Percentiles rank a stretch among this genome's conserved stretches.
Evolutionary conservation across 139 green algal genomes (phyloP).

Genomic region (Chlorella sp.): DNA sequence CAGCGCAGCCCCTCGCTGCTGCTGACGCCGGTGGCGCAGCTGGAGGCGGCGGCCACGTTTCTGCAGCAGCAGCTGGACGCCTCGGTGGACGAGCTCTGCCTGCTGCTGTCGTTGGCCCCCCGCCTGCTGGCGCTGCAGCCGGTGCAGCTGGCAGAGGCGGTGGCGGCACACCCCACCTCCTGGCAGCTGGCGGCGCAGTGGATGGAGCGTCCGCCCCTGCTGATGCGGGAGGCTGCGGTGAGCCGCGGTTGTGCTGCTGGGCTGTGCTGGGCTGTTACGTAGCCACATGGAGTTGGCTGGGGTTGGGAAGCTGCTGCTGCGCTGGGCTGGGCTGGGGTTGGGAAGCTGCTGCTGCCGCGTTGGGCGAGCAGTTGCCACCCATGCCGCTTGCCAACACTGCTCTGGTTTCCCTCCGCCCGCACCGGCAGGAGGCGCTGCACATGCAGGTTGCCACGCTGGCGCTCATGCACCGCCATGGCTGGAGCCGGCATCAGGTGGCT

Average conservation of each 20-base stretch:
- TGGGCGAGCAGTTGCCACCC: too few relatives aligned
- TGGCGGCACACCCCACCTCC: neutral
- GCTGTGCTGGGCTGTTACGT: too few relatives aligned
- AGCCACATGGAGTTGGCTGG: too few relatives aligned
- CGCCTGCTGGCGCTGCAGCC: slow-evolving; percentile 13
- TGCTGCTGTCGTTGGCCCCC: slow-evolving; percentile 29
- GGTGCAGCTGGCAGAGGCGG: neutral
- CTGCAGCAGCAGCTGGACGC: slow-evolving; percentile 20
- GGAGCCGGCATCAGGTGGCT: slow-evolving; percentile 16
- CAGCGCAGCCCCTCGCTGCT: neutral
- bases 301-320: too few relatives aligned
- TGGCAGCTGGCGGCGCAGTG: slow-evolving; percentile 8
- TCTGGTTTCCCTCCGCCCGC: neutral
- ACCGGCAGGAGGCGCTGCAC: slow-evolving; percentile 19
- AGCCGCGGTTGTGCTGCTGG: neutral
- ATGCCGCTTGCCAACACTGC: too few relatives aligned
- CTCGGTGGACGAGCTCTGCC: slow-evolving; percentile 14
- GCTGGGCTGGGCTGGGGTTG: too few relatives aligned
- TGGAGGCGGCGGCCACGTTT: slow-evolving; percentile 10
- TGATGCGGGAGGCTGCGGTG: slow-evolving; percentile 21
- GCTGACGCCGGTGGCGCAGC: neutral
- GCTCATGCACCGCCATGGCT: slow-evolving; percentile 3
- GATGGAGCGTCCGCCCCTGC: neutral
- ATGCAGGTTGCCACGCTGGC: slow-evolving; percentile 24
- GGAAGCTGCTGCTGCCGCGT: neutral